phyloP scores from a whole-genome alignment of 2,329 filamentous ascomycete species.

The Paecilomyces sp. region DNA sequence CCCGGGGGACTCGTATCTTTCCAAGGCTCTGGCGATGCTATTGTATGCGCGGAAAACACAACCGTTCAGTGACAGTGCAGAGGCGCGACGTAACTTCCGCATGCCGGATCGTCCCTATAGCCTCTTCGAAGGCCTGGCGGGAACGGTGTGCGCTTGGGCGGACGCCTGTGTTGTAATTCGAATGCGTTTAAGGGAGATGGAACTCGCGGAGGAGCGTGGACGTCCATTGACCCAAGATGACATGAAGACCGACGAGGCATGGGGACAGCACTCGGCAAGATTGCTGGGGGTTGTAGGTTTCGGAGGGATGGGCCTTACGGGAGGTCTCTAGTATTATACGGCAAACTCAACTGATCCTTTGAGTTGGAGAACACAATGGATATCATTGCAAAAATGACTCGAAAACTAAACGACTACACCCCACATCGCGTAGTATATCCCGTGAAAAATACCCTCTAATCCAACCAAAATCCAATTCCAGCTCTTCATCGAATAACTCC shows the following conservation, averaged over 20 bases:
- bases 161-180: conserved; percentile 30
- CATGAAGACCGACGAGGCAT: conserved; percentile 12
- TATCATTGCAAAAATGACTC: neutral
- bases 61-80: conserved; percentile 20
- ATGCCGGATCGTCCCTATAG: conserved; percentile 34
- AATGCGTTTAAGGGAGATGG: conserved; percentile 26
- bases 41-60: conserved; percentile 30
- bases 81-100: conserved; percentile 23
- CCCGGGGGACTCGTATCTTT: conserved; percentile 30
- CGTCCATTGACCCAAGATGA: neutral
- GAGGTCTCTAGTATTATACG: conserved; percentile 9
- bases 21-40: conserved; percentile 29
- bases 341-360: too few relatives aligned
- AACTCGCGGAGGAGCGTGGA: conserved; percentile 10
- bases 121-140: conserved; percentile 33
- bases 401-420: neutral
- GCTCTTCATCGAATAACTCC: neutral
- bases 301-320: conserved; percentile 19
- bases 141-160: conserved; percentile 35
- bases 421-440: neutral
- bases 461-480: neutral
- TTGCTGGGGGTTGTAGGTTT: conserved; percentile 23
- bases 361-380: neutral
- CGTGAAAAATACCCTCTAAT: neutral
- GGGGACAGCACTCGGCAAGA: conserved; percentile 12